Evolutionary conservation across 805 yeast genomes (phyloP).

Genomic region (Hanseniaspora thailandica): DNA sequence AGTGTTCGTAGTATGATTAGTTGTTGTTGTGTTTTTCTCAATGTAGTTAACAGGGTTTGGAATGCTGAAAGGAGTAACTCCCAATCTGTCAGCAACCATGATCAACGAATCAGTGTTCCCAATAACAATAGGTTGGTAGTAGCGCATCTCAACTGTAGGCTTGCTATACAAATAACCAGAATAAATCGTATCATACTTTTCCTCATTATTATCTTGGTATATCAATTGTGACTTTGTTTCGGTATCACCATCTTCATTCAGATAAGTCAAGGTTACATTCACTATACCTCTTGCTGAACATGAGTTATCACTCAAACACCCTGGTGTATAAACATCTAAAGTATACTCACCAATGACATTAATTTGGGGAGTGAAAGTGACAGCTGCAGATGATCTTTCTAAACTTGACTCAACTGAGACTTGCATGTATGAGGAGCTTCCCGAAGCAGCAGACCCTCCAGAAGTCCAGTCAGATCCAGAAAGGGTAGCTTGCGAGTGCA

Average conservation of each 20-base stretch:
- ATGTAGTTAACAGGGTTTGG: slow-evolving; percentile 13
- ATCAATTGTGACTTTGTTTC: slow-evolving; percentile 26
- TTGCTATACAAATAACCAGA: slow-evolving; percentile 51
- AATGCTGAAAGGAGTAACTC: slow-evolving; percentile 3
- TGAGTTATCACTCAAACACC: slow-evolving; percentile 57
- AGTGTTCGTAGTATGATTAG: not conserved
- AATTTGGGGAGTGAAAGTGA: slow-evolving; percentile 53
- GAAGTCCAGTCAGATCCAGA: slow-evolving; percentile 25
- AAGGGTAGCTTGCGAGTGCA: slow-evolving; percentile 24
- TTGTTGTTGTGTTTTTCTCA: not conserved
- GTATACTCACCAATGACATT: slow-evolving; percentile 65
- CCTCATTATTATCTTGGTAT: slow-evolving; percentile 68
- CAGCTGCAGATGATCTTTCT: slow-evolving; percentile 25
- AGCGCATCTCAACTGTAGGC: slow-evolving; percentile 36
- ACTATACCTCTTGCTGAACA: slow-evolving; percentile 66
- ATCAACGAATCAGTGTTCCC: slow-evolving; percentile 30
- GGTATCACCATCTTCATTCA: slow-evolving; percentile 29
- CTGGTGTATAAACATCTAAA: slow-evolving; percentile 71
- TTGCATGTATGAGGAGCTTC: slow-evolving; percentile 25
- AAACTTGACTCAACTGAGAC: slow-evolving; percentile 28
- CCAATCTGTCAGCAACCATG: slow-evolving; percentile 57
- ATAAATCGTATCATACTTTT: slow-evolving; percentile 70
- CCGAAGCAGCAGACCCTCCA: slow-evolving; percentile 17
- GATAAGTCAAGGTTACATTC: slow-evolving; percentile 51
- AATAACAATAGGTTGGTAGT: slow-evolving; percentile 26